Evolutionary conservation across 768 basidiomycete genomes (phyloP).

Genomic region (Boletus patriciae): DNA sequence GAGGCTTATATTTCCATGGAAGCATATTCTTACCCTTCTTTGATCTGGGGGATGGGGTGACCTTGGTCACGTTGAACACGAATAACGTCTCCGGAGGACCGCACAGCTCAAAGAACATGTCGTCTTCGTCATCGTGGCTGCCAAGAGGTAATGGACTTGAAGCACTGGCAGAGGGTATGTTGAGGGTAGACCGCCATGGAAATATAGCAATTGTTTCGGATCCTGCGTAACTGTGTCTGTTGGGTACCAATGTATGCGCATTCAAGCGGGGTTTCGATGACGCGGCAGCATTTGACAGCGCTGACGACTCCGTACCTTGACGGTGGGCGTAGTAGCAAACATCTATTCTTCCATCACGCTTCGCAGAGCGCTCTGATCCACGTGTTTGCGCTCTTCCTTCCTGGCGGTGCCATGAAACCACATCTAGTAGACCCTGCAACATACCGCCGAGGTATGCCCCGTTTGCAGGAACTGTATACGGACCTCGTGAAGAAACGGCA

Average conservation of each 20-base stretch:
- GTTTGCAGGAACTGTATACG: constrained; percentile 70
- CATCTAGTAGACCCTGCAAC: constrained; percentile 90
- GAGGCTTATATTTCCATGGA: constrained; percentile 68
- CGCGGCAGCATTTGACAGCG: constrained; percentile 25
- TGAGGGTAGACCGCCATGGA: constrained; percentile 39
- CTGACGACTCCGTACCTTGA: constrained; percentile 83
- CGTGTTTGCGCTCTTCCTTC: constrained; percentile 85
- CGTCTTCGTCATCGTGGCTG: constrained; percentile 48
- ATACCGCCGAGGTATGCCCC: constrained; percentile 78
- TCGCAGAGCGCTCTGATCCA: constrained; percentile 74
- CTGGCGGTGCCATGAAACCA: constrained; percentile 65
- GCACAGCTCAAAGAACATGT: constrained; percentile 52
- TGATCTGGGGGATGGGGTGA: constrained; percentile 56
- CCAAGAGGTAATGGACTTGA: constrained; percentile 23
- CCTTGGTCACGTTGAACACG: constrained; percentile 51
- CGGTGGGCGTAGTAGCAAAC: constrained; percentile 66
- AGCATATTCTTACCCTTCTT: constrained; percentile 36
- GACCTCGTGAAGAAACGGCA: constrained; percentile 58
- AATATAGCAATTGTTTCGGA: constrained; percentile 33
- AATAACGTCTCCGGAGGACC: constrained; percentile 54
- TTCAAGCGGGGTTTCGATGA: constrained; percentile 5
- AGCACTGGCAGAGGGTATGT: constrained; percentile 40
- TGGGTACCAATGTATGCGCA: constrained; percentile 37
- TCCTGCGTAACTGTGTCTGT: constrained; percentile 70
- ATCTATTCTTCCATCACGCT: constrained; percentile 88